Evolutionary conservation across 495 filamentous ascomycete genomes (phyloP), one percentile per base, ranked within the genome.

Genomic region (Podospora pseudopauciseta): DNA sequence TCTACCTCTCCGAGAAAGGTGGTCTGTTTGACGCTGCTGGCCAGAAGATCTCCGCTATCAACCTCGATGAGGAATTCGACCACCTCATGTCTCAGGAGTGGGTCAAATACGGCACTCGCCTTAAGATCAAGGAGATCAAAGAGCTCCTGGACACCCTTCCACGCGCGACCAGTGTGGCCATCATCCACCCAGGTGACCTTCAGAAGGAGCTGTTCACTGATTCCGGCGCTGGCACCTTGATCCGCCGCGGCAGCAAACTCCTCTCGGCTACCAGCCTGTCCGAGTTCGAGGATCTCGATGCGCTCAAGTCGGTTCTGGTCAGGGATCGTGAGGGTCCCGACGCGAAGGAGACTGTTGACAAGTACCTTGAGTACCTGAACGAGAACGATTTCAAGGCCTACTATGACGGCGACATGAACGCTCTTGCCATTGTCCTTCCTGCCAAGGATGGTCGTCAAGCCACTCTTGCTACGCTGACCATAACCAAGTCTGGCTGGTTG

Each of bases 91-190:
- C 85, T 60, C 93, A 97, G 80, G 89, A 91, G 77, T 99, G 95
- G 95, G 96, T 97, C 76, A 90, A 91, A 70, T 95, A 96, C 79
- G 95, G 95, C 39, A 99, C 95, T 56, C 89, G 94, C 72, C 82
- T 97, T 66, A 99, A 99, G 90, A 97, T 99, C 80, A 96, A 94
- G 81, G 94, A 99, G 82, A 96, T 97, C 81, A 97, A 97, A 83
- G 91, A 95, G 20, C 86, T 99, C 9, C 83, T 99, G 63, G 90
- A 90, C 65, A 89, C 90, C 30, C 86, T 99, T 13, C 95, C 95
- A 54, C 87, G 92, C 72, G 91, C 93, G 13, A 97, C 95, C 56
- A 97, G 93, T 74, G 96, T 99, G 66, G 95, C 95, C 28, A 98
- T 99, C 75, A 98, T 99, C 71, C 93, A 97, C 78, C 94, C 95